A percentile compares a stretch with the other conserved stretches of the same genome.
These are phyloP conservation scores for Avena eriantha DNA, from an alignment of 176 grass and related monocot genomes.

Conservation along the genomic window DNA sequence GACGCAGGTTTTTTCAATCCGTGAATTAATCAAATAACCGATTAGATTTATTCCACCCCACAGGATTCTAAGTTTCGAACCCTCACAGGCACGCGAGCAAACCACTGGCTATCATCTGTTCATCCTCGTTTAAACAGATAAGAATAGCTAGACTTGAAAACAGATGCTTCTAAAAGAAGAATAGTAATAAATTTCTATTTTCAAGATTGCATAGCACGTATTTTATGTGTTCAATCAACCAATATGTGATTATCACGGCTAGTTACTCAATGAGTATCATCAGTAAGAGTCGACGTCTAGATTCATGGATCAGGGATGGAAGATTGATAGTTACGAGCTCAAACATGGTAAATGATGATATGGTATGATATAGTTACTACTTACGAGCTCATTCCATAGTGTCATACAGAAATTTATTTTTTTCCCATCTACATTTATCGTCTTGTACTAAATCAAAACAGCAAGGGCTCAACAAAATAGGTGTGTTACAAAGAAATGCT, in stretches of 20 bases:
- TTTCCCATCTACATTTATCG: background rate
- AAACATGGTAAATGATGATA: too few species aligned
- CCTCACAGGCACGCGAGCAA: background rate
- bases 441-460: background rate
- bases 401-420: background rate
- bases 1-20: background rate
- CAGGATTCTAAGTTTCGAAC: background rate
- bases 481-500: constrained; percentile 1
- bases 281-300: background rate
- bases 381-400: too few species aligned
- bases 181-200: background rate
- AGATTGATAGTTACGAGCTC: constrained; percentile 1
- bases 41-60: background rate
- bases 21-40: background rate
- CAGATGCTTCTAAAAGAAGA: background rate
- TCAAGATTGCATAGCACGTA: background rate
- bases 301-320: constrained; percentile 11
- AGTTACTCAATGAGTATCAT: constrained; percentile 4
- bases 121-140: background rate
- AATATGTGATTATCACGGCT: background rate
- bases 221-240: background rate
- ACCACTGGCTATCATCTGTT: background rate
- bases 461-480: background rate
- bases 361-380: too few species aligned
- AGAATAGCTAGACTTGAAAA: background rate